Evolutionary conservation across 768 basidiomycete genomes (phyloP).

Genomic region (Pisolithus marmoratus): DNA sequence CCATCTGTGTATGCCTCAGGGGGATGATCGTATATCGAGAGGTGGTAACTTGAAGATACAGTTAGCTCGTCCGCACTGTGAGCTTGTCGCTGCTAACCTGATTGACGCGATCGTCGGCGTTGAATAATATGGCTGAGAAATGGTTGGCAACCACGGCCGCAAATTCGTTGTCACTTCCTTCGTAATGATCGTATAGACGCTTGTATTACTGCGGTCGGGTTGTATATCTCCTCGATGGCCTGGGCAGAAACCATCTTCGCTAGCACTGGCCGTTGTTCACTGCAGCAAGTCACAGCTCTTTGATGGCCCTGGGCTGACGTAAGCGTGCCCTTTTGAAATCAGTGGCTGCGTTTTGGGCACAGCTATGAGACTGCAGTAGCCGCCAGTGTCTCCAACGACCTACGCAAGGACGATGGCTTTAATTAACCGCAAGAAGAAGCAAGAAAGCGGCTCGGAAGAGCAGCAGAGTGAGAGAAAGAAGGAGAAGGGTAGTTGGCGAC

Average conservation of each 20-base stretch:
- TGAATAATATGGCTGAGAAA: slow-evolving; percentile 41
- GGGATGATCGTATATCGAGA: slow-evolving; percentile 41
- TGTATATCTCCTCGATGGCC: slow-evolving; percentile 42
- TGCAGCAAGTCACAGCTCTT: background rate
- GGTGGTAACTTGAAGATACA: slow-evolving; percentile 46
- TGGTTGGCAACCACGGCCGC: slow-evolving; percentile 39
- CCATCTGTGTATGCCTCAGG: slow-evolving; percentile 45
- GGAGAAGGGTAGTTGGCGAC: slow-evolving; percentile 76
- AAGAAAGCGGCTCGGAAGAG: slow-evolving; percentile 31
- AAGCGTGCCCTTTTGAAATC: background rate
- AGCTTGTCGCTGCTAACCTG: slow-evolving; percentile 17
- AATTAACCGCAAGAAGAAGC: slow-evolving; percentile 49
- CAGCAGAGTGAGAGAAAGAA: slow-evolving; percentile 54
- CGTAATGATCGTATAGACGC: slow-evolving; percentile 36
- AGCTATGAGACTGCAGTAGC: slow-evolving; percentile 1
- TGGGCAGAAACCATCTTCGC: slow-evolving; percentile 47
- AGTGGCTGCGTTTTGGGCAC: background rate
- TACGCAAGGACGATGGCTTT: slow-evolving; percentile 40
- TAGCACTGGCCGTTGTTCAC: background rate
- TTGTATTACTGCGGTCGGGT: slow-evolving; percentile 46
- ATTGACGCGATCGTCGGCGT: slow-evolving; percentile 25
- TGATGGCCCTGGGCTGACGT: background rate
- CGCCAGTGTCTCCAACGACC: background rate
- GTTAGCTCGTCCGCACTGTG: slow-evolving; percentile 1
- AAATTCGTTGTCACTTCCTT: slow-evolving; percentile 26